Evolutionary conservation across 495 filamentous ascomycete species (phyloP).

Genomic region (Lasiosphaeriaceae sp.): DNA sequence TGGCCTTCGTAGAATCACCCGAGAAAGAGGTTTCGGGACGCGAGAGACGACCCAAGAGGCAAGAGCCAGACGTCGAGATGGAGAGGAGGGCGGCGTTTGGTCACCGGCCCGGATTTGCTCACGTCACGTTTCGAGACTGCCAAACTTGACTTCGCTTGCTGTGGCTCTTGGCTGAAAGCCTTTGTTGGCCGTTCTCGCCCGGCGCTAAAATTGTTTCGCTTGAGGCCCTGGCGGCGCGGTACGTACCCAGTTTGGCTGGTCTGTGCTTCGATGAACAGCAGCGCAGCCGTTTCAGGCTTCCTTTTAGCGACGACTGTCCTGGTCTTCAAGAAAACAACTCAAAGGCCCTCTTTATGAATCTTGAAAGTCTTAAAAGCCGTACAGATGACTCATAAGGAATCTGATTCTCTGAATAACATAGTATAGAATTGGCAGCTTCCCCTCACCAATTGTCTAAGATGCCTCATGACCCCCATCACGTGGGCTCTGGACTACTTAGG

Average conservation of each 20-base stretch:
- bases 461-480: not conserved
- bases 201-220: slow-evolving; percentile 24
- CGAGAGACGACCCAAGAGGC: not conserved
- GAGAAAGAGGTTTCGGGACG: no score
- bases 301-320: no score
- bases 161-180: slow-evolving; percentile 27
- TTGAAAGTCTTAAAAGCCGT: no score
- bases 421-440: no score
- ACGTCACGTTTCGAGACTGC: slow-evolving; percentile 12
- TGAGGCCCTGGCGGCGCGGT: not conserved
- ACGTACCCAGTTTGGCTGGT: slow-evolving; percentile 5
- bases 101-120: slow-evolving; percentile 16
- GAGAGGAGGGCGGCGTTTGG: slow-evolving; percentile 5
- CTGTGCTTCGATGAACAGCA: slow-evolving; percentile 7
- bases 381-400: no score
- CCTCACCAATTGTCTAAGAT: not conserved
- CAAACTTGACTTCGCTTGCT: slow-evolving; percentile 14
- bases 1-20: no score
- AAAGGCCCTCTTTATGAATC: no score
- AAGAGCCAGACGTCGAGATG: slow-evolving; percentile 1
- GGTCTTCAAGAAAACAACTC: no score
- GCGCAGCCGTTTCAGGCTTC: no score
- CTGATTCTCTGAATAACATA: no score
- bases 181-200: slow-evolving; percentile 22
- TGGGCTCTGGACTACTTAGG: not conserved